Conservation (phyloP, 441 rosid species). For the Euphorbia celastroides region DNA sequence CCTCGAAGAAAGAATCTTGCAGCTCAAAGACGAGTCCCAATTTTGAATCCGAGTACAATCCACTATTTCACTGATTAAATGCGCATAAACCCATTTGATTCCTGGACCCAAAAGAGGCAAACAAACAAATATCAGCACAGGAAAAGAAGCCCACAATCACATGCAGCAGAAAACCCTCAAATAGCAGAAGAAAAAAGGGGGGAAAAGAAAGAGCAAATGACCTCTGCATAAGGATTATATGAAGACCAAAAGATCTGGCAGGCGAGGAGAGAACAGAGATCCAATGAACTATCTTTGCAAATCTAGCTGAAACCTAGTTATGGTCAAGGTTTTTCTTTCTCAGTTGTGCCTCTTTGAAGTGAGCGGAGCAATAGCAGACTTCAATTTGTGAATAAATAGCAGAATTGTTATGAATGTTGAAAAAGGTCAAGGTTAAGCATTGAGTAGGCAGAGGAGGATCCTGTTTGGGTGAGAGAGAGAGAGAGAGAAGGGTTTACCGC, state of each 20-base stretch:
- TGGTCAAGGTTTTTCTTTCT: background rate
- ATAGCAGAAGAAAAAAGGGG: background rate
- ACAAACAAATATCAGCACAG: constrained; percentile 12
- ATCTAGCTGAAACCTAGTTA: background rate
- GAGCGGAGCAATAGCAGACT: background rate
- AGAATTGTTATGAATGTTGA: background rate
- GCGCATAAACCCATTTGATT: constrained; percentile 24
- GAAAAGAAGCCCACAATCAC: constrained; percentile 25
- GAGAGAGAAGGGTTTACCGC: background rate
- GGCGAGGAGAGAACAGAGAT: constrained; percentile 1
- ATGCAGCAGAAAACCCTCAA: constrained; percentile 35
- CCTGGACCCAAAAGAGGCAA: constrained; percentile 27
- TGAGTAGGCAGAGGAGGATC: background rate
- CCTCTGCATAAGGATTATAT: constrained; percentile 19
- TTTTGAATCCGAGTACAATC: constrained; percentile 22
- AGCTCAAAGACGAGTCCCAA: constrained; percentile 21
- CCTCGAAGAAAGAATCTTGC: constrained; percentile 16
- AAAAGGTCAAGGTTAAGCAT: background rate
- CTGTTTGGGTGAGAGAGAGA: background rate
- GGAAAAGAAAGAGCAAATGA: constrained; percentile 13
- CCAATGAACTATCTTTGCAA: background rate
- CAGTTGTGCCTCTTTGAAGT: background rate
- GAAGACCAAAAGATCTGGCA: constrained; percentile 23
- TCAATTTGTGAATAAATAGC: background rate
- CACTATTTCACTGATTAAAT: constrained; percentile 25